Conservation (phyloP, 2,329 filamentous ascomycete genomes). For the Waltergamsia citrina region DNA sequence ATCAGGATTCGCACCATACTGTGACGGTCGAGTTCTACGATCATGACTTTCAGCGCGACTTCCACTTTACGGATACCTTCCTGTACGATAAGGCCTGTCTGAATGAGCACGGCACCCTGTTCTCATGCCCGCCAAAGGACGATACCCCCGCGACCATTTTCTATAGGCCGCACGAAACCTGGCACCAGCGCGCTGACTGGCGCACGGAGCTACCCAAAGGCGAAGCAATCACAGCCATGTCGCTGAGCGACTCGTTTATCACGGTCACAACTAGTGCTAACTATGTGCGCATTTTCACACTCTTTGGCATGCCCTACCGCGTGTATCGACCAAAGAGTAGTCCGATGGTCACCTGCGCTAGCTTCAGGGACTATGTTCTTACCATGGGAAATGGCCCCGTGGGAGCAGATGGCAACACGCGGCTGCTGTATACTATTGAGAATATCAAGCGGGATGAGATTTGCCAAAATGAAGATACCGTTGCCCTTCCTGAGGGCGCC, state of each 20-base stretch:
- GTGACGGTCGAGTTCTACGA: slow-evolving; percentile 98
- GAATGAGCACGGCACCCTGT: slow-evolving; percentile 74
- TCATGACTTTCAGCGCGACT: slow-evolving; percentile 81
- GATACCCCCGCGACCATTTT: slow-evolving; percentile 71
- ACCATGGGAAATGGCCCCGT: slow-evolving; percentile 90
- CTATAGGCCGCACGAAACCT: slow-evolving; percentile 93
- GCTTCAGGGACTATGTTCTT: slow-evolving; percentile 93
- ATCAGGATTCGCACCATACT: slow-evolving; percentile 88
- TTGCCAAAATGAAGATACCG: slow-evolving; percentile 88
- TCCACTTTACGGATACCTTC: slow-evolving; percentile 95
- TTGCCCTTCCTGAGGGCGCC: slow-evolving; percentile 69
- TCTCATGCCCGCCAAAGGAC: slow-evolving; percentile 66
- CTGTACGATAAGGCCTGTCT: slow-evolving; percentile 94
- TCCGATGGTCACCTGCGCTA: slow-evolving; percentile 85
- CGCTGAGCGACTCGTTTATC: slow-evolving; percentile 82
- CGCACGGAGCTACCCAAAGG: slow-evolving; percentile 76
- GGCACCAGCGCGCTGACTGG: slow-evolving; percentile 89
- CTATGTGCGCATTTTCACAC: slow-evolving; percentile 86
- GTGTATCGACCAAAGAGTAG: slow-evolving; percentile 88
- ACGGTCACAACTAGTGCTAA: slow-evolving; percentile 79
- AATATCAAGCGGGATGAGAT: slow-evolving; percentile 89
- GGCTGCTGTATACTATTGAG: slow-evolving; percentile 83
- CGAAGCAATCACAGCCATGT: slow-evolving; percentile 82
- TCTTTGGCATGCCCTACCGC: slow-evolving; percentile 82
- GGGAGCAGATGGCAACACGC: slow-evolving; percentile 65